Evolutionary conservation across 2,329 filamentous ascomycete species (phyloP).

Genomic region (Ceratocystis eucalypticola): DNA sequence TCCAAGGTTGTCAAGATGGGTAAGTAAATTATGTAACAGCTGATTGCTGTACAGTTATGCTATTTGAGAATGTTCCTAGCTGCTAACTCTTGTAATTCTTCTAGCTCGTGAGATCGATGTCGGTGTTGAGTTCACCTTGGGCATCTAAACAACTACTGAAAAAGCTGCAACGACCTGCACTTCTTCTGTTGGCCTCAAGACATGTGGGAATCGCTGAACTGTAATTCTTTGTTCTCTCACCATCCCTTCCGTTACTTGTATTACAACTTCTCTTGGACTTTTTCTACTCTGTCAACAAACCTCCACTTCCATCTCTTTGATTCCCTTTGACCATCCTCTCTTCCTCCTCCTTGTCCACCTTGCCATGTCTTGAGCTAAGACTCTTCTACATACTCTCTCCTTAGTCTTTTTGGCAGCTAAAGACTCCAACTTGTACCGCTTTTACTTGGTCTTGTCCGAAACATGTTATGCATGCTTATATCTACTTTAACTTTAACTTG

Average conservation of each 20-base stretch:
- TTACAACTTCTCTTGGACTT: constrained; percentile 8
- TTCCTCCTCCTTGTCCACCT: background rate
- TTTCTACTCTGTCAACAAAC: constrained; percentile 12
- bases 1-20: constrained; percentile 98
- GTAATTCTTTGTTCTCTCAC: constrained; percentile 13
- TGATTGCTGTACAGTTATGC: constrained; percentile 1
- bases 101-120: constrained; percentile 89
- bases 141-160: constrained; percentile 53
- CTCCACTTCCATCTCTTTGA: background rate
- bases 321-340: constrained; percentile 2
- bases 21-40: constrained; percentile 34
- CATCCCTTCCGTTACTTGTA: constrained; percentile 5
- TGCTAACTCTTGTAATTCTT: constrained; percentile 19
- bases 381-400: background rate
- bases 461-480: background rate
- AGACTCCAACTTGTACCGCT: background rate
- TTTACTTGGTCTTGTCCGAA: background rate
- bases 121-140: constrained; percentile 85
- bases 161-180: constrained; percentile 3
- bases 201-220: constrained; percentile 5
- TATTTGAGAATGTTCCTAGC: background rate
- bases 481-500: background rate
- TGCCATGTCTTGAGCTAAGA: constrained; percentile 7
- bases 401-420: background rate
- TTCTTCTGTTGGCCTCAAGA: background rate